These are phyloP conservation scores for Baorangia bicolor DNA, from an alignment of 768 basidiomycete genomes.

Conservation along the genomic window DNA sequence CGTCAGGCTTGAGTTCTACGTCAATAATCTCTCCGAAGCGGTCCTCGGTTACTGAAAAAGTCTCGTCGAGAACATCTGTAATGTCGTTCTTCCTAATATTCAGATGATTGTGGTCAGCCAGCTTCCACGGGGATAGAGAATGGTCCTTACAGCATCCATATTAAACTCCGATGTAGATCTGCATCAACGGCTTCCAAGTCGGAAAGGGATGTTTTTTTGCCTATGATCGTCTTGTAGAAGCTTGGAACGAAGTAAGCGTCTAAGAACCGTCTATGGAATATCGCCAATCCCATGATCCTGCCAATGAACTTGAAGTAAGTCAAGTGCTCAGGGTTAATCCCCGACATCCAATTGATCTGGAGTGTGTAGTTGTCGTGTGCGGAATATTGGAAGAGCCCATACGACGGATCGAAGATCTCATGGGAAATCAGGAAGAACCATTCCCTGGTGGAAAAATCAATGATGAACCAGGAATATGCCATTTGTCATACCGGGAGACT, in stretches of 20 bases:
- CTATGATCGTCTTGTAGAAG: slow-evolving; percentile 77
- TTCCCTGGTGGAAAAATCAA: slow-evolving; percentile 47
- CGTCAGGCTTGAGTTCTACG: slow-evolving; percentile 63
- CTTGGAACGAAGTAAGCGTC: slow-evolving; percentile 79
- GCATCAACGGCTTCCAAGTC: slow-evolving; percentile 73
- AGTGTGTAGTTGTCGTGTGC: slow-evolving; percentile 79
- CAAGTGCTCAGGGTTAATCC: slow-evolving; percentile 73
- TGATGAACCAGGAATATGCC: not conserved
- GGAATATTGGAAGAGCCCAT: slow-evolving; percentile 81
- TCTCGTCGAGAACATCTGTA: slow-evolving; percentile 71
- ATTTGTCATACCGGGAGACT: slow-evolving; percentile 55
- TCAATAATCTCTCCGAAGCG: slow-evolving; percentile 72
- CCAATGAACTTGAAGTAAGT: slow-evolving; percentile 85
- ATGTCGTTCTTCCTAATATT: slow-evolving; percentile 66
- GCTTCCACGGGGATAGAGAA: not conserved
- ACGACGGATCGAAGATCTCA: slow-evolving; percentile 80
- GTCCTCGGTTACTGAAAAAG: slow-evolving; percentile 69
- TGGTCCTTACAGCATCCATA: slow-evolving; percentile 68
- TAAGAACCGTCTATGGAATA: slow-evolving; percentile 76
- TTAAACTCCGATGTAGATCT: slow-evolving; percentile 64
- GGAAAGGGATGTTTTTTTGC: slow-evolving; percentile 54
- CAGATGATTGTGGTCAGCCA: not conserved
- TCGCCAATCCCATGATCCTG: slow-evolving; percentile 67
- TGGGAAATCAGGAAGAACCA: slow-evolving; percentile 87
- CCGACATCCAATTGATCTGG: slow-evolving; percentile 76